Conservation (phyloP, 2,329 filamentous ascomycete species). For the Sclerotinia borealis region DNA sequence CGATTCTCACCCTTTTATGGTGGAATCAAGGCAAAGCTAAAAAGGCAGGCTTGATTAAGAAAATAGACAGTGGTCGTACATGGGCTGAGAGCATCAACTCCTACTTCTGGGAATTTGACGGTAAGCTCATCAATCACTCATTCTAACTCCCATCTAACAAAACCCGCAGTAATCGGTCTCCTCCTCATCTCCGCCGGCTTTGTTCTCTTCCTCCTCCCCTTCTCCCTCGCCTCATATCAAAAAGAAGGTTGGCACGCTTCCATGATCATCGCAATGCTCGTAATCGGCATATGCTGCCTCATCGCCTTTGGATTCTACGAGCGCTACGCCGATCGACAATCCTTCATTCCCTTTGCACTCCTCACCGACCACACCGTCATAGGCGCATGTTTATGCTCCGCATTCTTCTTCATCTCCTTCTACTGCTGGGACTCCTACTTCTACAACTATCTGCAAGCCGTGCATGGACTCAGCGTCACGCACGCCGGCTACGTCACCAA, state of each 20-base stretch:
- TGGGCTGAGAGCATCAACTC: constrained; percentile 41
- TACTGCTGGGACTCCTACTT: constrained; percentile 50
- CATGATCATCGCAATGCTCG: constrained; percentile 45
- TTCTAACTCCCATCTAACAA: background rate
- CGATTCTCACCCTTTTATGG: constrained; percentile 48
- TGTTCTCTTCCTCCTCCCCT: constrained; percentile 61
- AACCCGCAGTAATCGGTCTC: constrained; percentile 45
- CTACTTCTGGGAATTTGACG: constrained; percentile 58
- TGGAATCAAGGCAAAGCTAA: constrained; percentile 54
- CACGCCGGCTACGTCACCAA: constrained; percentile 45
- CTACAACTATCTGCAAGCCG: constrained; percentile 47
- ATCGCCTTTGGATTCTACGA: constrained; percentile 53
- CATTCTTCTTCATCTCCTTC: constrained; percentile 43
- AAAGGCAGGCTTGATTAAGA: constrained; percentile 42
- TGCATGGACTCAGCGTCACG: constrained; percentile 44
- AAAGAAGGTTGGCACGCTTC: constrained; percentile 20
- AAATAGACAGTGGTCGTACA: constrained; percentile 40
- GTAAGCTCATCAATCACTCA: constrained; percentile 15
- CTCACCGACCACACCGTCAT: constrained; percentile 44
- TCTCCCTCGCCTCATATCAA: constrained; percentile 46
- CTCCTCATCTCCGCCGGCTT: constrained; percentile 55
- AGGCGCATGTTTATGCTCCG: constrained; percentile 40
- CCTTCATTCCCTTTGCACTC: constrained; percentile 50
- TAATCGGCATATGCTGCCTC: constrained; percentile 52
- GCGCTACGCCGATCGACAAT: constrained; percentile 47